Base-by-base conservation (phyloP, 2,329 filamentous ascomycete genomes). In the Xylariaceae sp. region DNA sequence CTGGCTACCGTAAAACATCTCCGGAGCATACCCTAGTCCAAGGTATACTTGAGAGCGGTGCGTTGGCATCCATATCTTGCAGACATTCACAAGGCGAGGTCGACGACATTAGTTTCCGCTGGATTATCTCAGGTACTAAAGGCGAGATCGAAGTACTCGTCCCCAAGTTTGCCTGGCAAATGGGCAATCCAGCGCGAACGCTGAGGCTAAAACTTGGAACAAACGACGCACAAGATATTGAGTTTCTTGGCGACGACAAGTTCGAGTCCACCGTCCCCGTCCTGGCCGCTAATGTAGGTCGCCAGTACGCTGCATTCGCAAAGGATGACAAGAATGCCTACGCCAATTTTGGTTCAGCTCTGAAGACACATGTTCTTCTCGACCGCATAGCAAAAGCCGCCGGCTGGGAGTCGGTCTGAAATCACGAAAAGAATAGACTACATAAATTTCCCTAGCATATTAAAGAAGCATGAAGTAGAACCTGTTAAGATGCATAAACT, bases 101-200 rank as follows among this genome's bases (percentile, higher is more conserved):
- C 7, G 63, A 68, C 42, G 57, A 50, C 5, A 51, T 51, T n/a
- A 57, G 54, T 10, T 46, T 67, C 18, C 63, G 62, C 13, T 73
- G 70, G 69, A 51, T 66, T 28, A 72, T 73, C 50, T 64, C 66
- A 1, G 71, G 71, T 14, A 69, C 65, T 6, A 59, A 71, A 45
- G 71, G 70, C 1, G 69, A 71, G 59, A 59, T 71, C 14, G 64
- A 67, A 44, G 36, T 68, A 19, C 58, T 57, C 4, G 43, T 58
- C 7, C 57, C 56, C 5, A 31, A 53, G 17, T 4, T 19, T 14
- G n/a, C 42, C 5, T 64, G 60, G 61, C 63, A 67, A 50, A 45
- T 47, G 0, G 53, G 51, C 14, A 17, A 46, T 5, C 34, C 51
- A 0, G 34, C 31, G 40, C 47, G 54, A 13, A 60, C 54, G 6